Percentiles rank a stretch among this genome's conserved stretches.
phyloP scores from a whole-genome alignment of 2,329 filamentous ascomycete species.

The Fusarium sp. region DNA sequence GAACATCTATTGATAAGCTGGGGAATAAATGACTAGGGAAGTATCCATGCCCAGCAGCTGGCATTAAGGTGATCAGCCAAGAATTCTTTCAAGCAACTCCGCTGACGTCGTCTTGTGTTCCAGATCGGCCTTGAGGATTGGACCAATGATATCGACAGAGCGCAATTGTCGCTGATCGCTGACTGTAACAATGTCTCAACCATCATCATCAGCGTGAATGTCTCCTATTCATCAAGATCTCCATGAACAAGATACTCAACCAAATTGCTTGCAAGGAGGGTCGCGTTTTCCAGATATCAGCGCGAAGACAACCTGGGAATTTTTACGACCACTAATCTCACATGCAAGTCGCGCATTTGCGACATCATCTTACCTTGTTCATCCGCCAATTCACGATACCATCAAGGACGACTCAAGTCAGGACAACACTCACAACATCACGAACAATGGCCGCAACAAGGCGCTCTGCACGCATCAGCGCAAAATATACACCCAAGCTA shows the following conservation, averaged over 20 bases:
- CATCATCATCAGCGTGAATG: constrained; percentile 21
- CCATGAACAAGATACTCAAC: background rate
- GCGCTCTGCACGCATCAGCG: constrained; percentile 57
- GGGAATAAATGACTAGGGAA: background rate
- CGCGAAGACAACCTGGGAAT: background rate
- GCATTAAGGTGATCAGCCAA: background rate
- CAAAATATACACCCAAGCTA: constrained; percentile 23
- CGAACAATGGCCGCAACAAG: constrained; percentile 50
- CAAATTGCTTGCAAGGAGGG: background rate
- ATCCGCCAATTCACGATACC: constrained; percentile 20
- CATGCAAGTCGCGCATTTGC: constrained; percentile 28
- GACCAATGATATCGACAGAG: constrained; percentile 27
- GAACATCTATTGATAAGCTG: background rate
- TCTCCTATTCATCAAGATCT: constrained; percentile 2
- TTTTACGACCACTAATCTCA: background rate
- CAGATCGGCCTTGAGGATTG: background rate
- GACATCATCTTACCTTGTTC: constrained; percentile 1
- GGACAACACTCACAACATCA: constrained; percentile 17
- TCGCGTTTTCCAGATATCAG: background rate
- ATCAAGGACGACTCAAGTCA: background rate
- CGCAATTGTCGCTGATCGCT: constrained; percentile 1
- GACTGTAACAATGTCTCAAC: background rate
- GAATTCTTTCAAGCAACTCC: background rate
- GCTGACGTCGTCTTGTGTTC: constrained; percentile 18
- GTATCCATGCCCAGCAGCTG: background rate